Evolutionary conservation across 352 stramenopile genomes (phyloP).

Genomic region (Pythium aquatile): DNA sequence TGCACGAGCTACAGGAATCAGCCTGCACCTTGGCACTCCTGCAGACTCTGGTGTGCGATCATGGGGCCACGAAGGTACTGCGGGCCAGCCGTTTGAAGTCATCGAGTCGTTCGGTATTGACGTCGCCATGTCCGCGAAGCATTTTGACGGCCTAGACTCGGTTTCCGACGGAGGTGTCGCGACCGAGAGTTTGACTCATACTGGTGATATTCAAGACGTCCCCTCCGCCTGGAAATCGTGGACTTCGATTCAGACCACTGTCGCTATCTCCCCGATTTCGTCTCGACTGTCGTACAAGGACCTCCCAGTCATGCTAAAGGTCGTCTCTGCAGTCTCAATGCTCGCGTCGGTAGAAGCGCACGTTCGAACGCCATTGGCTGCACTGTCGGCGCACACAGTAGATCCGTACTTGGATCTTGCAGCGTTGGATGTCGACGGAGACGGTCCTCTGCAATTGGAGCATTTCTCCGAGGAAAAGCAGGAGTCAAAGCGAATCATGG

Average conservation of each 20-base stretch:
- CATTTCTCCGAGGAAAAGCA: not conserved
- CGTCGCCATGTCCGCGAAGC: conserved; percentile 9
- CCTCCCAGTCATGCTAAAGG: conserved; percentile 63
- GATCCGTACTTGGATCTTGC: conserved; percentile 27
- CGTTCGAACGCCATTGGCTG: conserved; percentile 19
- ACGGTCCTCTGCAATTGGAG: conserved; percentile 5
- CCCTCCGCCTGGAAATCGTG: conserved; percentile 49
- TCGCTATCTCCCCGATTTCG: conserved; percentile 51
- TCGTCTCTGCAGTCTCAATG: conserved; percentile 22
- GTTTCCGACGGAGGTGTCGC: not conserved
- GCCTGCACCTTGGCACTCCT: conserved; percentile 18
- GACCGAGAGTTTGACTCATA: not conserved
- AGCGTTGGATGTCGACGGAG: conserved; percentile 14
- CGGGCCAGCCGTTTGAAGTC: conserved; percentile 18
- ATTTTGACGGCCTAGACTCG: not conserved
- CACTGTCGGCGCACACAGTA: conserved; percentile 11
- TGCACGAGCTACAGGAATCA: conserved; percentile 7
- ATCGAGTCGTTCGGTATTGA: conserved; percentile 18
- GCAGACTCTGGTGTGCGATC: conserved; percentile 5
- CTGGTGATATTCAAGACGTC: conserved; percentile 15
- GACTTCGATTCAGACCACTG: conserved; percentile 37
- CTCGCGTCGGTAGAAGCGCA: conserved; percentile 9
- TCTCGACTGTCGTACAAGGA: conserved; percentile 71
- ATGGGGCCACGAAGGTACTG: conserved; percentile 1
- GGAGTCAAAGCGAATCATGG: conserved; percentile 5